Percentiles rank a stretch among this genome's conserved stretches.
phyloP scores from a whole-genome alignment of 306 rosid species.

The Crataegus laevigata region DNA sequence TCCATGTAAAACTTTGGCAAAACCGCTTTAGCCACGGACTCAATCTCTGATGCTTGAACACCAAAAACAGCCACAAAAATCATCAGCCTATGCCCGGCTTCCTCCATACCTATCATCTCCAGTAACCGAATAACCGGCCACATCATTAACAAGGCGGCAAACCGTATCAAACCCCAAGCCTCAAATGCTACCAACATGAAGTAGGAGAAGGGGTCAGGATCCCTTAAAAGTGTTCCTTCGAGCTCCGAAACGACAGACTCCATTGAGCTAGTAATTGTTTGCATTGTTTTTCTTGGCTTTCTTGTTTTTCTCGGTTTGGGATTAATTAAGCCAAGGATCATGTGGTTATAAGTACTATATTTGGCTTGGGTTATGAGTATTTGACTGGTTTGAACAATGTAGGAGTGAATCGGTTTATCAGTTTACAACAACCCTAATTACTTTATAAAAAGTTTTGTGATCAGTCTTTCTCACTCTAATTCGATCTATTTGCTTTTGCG shows the following conservation, averaged over 20 bases:
- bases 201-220: slow-evolving; percentile 55
- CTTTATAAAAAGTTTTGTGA: neutral
- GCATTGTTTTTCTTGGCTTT: neutral
- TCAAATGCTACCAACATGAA: slow-evolving; percentile 86
- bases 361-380: neutral
- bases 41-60: slow-evolving; percentile 40
- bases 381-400: slow-evolving; percentile 11
- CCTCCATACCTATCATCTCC: slow-evolving; percentile 28
- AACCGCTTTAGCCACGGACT: slow-evolving; percentile 76
- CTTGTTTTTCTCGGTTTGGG: neutral
- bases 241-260: slow-evolving; percentile 63
- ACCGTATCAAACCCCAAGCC: slow-evolving; percentile 74
- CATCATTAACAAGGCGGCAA: slow-evolving; percentile 36
- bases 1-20: slow-evolving; percentile 82
- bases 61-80: slow-evolving; percentile 57
- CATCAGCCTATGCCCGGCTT: slow-evolving; percentile 39
- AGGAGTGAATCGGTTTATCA: slow-evolving; percentile 46
- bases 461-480: neutral
- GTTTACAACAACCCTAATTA: slow-evolving; percentile 45
- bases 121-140: slow-evolving; percentile 60
- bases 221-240: slow-evolving; percentile 76
- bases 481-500: neutral
- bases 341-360: neutral
- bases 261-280: slow-evolving; percentile 16
- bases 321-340: neutral